Percentiles rank a stretch among this genome's conserved stretches.
phyloP scores from a whole-genome alignment of 2,329 filamentous ascomycete species.

The Hypoxylon sp. region DNA sequence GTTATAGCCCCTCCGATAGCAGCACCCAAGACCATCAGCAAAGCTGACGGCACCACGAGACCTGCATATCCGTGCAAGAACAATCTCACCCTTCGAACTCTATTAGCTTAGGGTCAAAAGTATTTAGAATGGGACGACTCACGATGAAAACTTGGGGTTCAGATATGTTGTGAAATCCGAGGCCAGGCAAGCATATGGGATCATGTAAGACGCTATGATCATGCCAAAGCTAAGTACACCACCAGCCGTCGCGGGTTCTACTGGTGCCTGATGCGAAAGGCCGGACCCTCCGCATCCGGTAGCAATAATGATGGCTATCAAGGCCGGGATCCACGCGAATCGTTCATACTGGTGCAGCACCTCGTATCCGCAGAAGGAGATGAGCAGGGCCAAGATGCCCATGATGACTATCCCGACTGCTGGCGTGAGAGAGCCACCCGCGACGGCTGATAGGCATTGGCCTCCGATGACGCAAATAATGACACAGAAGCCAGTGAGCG shows the following conservation, averaged over 20 bases:
- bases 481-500: constrained; percentile 74
- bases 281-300: constrained; percentile 67
- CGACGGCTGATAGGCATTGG: constrained; percentile 70
- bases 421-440: constrained; percentile 63
- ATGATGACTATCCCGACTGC: constrained; percentile 74
- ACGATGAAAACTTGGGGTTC: constrained; percentile 68
- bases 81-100: constrained; percentile 54
- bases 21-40: constrained; percentile 74
- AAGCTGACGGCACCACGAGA: constrained; percentile 67
- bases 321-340: constrained; percentile 69
- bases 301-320: constrained; percentile 69
- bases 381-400: constrained; percentile 68
- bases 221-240: constrained; percentile 70
- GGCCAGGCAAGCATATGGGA: constrained; percentile 72
- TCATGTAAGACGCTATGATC: constrained; percentile 74
- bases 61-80: constrained; percentile 72
- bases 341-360: constrained; percentile 71
- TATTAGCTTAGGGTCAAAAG: constrained; percentile 29
- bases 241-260: constrained; percentile 60
- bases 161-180: constrained; percentile 75
- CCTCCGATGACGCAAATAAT: constrained; percentile 74
- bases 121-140: constrained; percentile 44
- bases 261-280: constrained; percentile 64
- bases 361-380: constrained; percentile 74
- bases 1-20: constrained; percentile 74